Conservation (phyloP, 2,329 filamentous ascomycete species). For the Orbilia oligospora region DNA sequence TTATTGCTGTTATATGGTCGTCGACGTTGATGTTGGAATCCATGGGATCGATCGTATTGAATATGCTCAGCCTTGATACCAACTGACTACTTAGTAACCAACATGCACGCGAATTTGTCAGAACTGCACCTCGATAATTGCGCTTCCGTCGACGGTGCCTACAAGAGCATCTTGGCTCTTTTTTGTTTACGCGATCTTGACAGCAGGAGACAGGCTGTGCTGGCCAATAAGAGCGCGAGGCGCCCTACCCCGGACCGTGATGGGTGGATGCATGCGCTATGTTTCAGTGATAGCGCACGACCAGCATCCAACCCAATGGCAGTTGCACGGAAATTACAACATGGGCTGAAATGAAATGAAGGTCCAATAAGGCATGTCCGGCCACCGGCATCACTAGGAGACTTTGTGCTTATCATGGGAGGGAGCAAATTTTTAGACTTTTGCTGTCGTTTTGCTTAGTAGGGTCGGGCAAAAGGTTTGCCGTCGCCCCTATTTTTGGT, state of each 20-base stretch:
- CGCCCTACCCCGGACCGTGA: constrained; percentile 50
- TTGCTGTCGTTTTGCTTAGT: constrained; percentile 37
- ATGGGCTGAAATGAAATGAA: constrained; percentile 60
- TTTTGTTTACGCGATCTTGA: constrained; percentile 50
- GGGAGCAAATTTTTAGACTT: constrained; percentile 57
- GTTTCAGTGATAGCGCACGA: constrained; percentile 57
- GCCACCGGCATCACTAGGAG: constrained; percentile 37
- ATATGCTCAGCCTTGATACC: constrained; percentile 43
- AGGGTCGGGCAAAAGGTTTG: constrained; percentile 47
- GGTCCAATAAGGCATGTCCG: constrained; percentile 60
- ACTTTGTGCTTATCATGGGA: constrained; percentile 32
- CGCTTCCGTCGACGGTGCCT: constrained; percentile 26
- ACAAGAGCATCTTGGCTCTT: constrained; percentile 37
- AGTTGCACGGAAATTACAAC: constrained; percentile 56
- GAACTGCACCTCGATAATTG: constrained; percentile 29
- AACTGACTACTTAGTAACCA: constrained; percentile 35
- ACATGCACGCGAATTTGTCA: constrained; percentile 55
- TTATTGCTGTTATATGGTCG: background rate
- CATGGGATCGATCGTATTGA: constrained; percentile 15
- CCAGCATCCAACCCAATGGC: constrained; percentile 40
- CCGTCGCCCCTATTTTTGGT: constrained; percentile 53
- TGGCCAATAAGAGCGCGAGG: constrained; percentile 44
- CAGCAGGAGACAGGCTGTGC: constrained; percentile 41
- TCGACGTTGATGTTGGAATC: constrained; percentile 17
- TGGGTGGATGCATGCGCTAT: constrained; percentile 48